Conservation (phyloP, 1,284 basidiomycete species). For the Cryptococcus neoformans region DNA sequence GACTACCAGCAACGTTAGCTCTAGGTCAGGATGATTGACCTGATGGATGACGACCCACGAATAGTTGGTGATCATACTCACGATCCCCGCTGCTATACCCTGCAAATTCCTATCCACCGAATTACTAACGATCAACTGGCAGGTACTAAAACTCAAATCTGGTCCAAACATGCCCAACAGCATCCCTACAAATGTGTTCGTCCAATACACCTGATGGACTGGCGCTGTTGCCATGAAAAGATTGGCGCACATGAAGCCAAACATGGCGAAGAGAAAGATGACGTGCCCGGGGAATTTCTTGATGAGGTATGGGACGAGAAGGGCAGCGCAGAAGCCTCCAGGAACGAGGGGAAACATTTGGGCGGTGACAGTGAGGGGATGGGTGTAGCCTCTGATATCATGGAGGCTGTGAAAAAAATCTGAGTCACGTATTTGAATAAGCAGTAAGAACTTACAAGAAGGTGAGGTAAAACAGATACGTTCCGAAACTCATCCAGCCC, state of each 20-base stretch:
- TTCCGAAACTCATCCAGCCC: slow-evolving; percentile 36
- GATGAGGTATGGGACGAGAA: slow-evolving; percentile 23
- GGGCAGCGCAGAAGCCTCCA: slow-evolving; percentile 4
- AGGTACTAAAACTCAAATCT: slow-evolving; percentile 13
- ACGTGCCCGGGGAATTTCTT: slow-evolving; percentile 18
- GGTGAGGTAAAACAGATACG: slow-evolving; percentile 21
- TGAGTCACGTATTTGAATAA: background rate
- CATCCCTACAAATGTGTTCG: slow-evolving; percentile 16
- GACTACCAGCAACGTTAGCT: background rate
- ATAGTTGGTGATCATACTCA: slow-evolving; percentile 2
- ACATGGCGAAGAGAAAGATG: slow-evolving; percentile 29
- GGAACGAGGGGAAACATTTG: slow-evolving; percentile 21
- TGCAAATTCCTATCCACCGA: slow-evolving; percentile 19
- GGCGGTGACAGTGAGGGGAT: slow-evolving; percentile 19
- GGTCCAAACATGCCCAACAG: slow-evolving; percentile 16
- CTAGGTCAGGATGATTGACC: no score
- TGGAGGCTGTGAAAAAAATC: slow-evolving; percentile 12
- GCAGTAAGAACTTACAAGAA: slow-evolving; percentile 16
- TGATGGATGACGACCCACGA: slow-evolving; percentile 8
- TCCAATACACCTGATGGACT: slow-evolving; percentile 22
- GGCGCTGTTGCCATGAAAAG: slow-evolving; percentile 20
- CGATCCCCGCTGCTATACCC: slow-evolving; percentile 24
- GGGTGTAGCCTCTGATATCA: slow-evolving; percentile 19
- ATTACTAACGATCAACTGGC: slow-evolving; percentile 18
- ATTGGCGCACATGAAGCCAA: slow-evolving; percentile 25